Evolutionary conservation across 2,329 filamentous ascomycete genomes (phyloP), one percentile per base, ranked within the genome.

Genomic region (Cercospora zeae-maydis): DNA sequence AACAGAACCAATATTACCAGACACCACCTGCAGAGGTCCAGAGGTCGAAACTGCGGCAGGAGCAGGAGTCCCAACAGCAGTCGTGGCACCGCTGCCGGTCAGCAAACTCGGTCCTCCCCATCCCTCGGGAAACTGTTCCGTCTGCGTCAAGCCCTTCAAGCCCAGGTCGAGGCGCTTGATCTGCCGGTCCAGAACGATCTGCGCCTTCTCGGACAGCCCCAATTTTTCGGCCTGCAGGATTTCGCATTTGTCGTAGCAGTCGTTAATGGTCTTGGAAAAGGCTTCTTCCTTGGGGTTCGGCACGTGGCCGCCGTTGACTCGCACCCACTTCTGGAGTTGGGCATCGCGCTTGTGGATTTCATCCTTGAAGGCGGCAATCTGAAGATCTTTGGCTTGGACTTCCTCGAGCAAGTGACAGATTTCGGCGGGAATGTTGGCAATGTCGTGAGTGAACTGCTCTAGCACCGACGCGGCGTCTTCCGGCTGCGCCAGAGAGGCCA

Each of bases 331-430:
- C 74, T 96, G 91, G 42, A 95, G 86, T 72, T 87, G 87, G 58
- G 78, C 83, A 72, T 96, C 91, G 67, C 88, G 87, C 63, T 89
- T 86, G 42, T 86, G 84, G 72, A 93, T 91, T 67, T 84, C 83
- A 65, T 85, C 83, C 63, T 88, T 80, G 73, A 88, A 88, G 53
- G 91, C 87, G 72, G 85, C 81, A 69, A 91, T 89, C 67, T 86
- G 82, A 55, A 85, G 83, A 74, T 96, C 91, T 76, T 93, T 93
- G 74, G 90, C 88, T 72, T 87, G 82, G 66, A 93, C 90, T 77
- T 95, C 91, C 73, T 93, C 90, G 72, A 93, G 88, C 66, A 93
- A 83, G 78, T 93, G 92, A 19, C 88, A 87, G 63, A 95, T 87
- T 77, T 95, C 91, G 66, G 91, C 89, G 65, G 90, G 90, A 30